These are phyloP conservation scores for Bruguiera hainesii DNA, from an alignment of 441 rosid species.

Conservation along the genomic window DNA sequence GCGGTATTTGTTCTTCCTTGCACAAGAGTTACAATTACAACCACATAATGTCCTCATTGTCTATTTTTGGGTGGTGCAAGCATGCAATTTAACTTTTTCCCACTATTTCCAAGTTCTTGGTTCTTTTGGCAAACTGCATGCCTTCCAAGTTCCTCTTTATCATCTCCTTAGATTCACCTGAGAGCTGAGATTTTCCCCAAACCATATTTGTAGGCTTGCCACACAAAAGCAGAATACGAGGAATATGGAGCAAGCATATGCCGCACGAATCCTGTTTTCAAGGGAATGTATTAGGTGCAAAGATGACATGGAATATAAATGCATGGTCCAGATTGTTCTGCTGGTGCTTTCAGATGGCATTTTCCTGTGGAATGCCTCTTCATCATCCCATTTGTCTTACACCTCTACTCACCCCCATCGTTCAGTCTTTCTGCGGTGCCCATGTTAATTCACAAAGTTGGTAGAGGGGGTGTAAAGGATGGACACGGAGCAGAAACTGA, in stretches of 20 bases:
- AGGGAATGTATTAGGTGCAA: conserved; percentile 83
- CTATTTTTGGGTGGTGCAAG: background rate
- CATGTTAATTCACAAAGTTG: conserved; percentile 7
- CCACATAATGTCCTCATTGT: background rate
- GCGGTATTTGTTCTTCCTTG: conserved; percentile 43
- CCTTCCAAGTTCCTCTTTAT: background rate
- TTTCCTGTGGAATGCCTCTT: conserved; percentile 14
- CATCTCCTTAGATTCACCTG: background rate
- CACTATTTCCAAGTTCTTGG: background rate
- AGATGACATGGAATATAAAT: conserved; percentile 17
- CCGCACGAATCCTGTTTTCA: conserved; percentile 95
- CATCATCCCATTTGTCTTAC: conserved; percentile 20
- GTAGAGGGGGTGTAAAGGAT: conserved; percentile 21
- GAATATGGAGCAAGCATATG: conserved; percentile 98
- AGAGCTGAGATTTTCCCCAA: background rate
- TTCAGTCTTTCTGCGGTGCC: conserved; percentile 12
- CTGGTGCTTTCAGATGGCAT: conserved; percentile 6
- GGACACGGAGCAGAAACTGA: conserved; percentile 16
- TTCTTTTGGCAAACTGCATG: background rate
- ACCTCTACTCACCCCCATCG: conserved; percentile 14
- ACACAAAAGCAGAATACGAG: conserved; percentile 95
- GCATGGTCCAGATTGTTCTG: background rate
- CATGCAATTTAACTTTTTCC: background rate
- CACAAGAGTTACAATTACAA: background rate
- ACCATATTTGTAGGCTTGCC: conserved; percentile 62